Evolutionary conservation across 1,139 yeast species (phyloP), one percentile per base, ranked within the genome.

Genomic region (Lodderomyces beijingensis): DNA sequence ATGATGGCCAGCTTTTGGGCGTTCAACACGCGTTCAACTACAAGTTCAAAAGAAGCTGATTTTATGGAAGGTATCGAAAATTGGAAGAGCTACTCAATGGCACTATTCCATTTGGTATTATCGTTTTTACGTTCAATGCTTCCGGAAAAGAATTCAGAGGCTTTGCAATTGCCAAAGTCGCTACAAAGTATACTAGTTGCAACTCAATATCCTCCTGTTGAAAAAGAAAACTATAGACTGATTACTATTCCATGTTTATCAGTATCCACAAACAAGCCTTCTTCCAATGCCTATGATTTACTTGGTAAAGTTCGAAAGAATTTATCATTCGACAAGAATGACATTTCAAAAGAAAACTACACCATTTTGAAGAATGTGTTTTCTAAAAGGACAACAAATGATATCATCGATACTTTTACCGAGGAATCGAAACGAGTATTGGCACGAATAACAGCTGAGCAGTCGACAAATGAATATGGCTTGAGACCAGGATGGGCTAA

Each of bases 1-100:
- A 79, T 84, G 46, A 72, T 88, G 77, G 82, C 93, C 22, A 89
- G 91, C 15, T 61, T 86, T 23, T 88, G 96, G 96, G 96, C 95
- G 0, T 88, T 88, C 49, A 77, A 75, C 41, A 23, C 14, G 28
- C 7, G n/a, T 6, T 9, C 7, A 10, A 23, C 10, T 10, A 14
- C 7, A 23, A 11, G 53, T n/a, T 42, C 44, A 11, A 44, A 46
- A 21, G 74, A 68, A 34, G 48, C 50, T 35, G 65, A 65, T 23
- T 86, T 84, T 50, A 70, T 73, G 25, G 80, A 84, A 42, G 96
- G 96, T 2, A 55, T 87, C 33, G 75, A 76, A 25, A 72, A 74
- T 32, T 87, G 96, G 96, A 64, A 78, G 32, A 77, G 83, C 2
- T 86, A 89, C 2, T 80, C 94, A 5, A 88, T 84, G 49, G 96